Conservation (phyloP, 352 stramenopile species). For the Phytopythium helicoides region DNA sequence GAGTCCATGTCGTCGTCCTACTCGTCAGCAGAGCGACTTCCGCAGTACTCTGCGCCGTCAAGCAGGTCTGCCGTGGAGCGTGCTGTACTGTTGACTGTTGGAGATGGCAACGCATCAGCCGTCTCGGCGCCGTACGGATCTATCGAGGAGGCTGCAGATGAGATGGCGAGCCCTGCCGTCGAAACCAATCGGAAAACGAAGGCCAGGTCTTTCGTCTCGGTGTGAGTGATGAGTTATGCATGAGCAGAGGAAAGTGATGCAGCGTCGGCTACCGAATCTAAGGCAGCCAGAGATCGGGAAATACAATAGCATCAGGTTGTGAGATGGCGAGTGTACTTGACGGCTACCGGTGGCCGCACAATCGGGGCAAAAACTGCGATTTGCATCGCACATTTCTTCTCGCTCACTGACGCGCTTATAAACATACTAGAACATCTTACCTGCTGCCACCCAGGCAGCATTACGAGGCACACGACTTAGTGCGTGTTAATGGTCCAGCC, state of each 20-base stretch:
- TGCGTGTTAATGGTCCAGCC: constrained; percentile 46
- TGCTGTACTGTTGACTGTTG: constrained; percentile 32
- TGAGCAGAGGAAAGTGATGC: not conserved
- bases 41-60: constrained; percentile 29
- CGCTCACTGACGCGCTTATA: constrained; percentile 32
- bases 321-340: too few species aligned
- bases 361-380: constrained; percentile 6
- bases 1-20: constrained; percentile 44
- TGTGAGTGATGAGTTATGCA: constrained; percentile 4
- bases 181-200: constrained; percentile 3
- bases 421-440: constrained; percentile 6
- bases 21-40: constrained; percentile 35
- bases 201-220: constrained; percentile 6
- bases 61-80: constrained; percentile 34
- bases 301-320: too few species aligned
- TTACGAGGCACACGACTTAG: constrained; percentile 1
- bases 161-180: constrained; percentile 26
- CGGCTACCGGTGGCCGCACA: not conserved
- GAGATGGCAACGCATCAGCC: constrained; percentile 25
- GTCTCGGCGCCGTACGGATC: constrained; percentile 33
- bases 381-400: constrained; percentile 4
- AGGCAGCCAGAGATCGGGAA: too few species aligned
- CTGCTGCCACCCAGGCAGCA: not conserved
- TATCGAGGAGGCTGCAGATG: constrained; percentile 33
- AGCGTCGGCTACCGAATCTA: too few species aligned